Percentiles rank a stretch among this genome's conserved stretches.
These are phyloP conservation scores for Anacardium occidentale DNA, from an alignment of 345 rosid genomes.

Conservation along the genomic window DNA sequence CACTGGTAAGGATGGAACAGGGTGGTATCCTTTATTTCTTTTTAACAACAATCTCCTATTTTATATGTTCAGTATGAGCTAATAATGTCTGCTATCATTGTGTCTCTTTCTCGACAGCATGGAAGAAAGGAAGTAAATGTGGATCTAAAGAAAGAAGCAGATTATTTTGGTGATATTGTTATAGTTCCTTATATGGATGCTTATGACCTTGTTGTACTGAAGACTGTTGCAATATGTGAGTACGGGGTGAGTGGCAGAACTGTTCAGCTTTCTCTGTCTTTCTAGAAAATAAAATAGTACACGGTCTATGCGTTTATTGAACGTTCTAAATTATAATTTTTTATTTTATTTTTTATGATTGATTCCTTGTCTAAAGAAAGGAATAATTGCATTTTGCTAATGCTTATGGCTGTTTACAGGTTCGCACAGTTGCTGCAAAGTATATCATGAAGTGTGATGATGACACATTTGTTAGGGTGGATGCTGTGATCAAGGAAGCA, in stretches of 20 bases:
- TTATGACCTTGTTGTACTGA: constrained; percentile 90
- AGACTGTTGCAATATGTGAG: constrained; percentile 97
- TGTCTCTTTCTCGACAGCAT: constrained; percentile 40
- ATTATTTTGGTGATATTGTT: constrained; percentile 89
- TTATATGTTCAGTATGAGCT: neutral
- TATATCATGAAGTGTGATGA: constrained; percentile 94
- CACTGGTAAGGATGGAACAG: constrained; percentile 51
- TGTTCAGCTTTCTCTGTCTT: neutral
- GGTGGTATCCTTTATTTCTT: neutral
- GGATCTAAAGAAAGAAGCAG: constrained; percentile 87
- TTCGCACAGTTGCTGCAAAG: constrained; percentile 57
- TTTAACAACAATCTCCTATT: neutral
- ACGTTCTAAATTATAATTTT: neutral
- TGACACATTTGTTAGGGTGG: constrained; percentile 88
- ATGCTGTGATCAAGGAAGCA: constrained; percentile 64
- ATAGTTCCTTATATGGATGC: constrained; percentile 96
- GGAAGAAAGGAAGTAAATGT: constrained; percentile 85
- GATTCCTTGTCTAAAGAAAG: neutral
- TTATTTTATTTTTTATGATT: neutral
- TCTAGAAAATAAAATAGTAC: neutral
- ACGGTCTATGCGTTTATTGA: neutral
- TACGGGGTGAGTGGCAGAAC: constrained; percentile 65
- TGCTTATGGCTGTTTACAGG: constrained; percentile 38
- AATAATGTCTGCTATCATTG: neutral
- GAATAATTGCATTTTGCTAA: neutral